Evolutionary conservation across 495 filamentous ascomycete genomes (phyloP).

Genomic region (Penicillium coprophilum): DNA sequence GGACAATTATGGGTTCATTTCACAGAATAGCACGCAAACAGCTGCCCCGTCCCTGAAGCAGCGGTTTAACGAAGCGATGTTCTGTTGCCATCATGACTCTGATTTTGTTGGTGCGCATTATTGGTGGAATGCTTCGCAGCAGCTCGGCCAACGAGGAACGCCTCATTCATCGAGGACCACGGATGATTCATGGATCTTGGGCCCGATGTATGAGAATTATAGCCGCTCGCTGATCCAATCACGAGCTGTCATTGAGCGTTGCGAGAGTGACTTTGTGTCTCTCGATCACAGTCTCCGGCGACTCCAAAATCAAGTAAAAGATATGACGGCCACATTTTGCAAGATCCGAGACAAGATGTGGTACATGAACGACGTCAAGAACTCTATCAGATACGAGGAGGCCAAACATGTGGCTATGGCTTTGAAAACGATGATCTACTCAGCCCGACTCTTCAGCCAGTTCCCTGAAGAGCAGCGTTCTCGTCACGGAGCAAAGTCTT

Average conservation of each 20-base stretch:
- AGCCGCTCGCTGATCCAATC: conserved; percentile 37
- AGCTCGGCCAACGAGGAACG: conserved; percentile 33
- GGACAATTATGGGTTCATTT: conserved; percentile 14
- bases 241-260: conserved; percentile 42
- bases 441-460: conserved; percentile 44
- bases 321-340: conserved; percentile 35
- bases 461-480: conserved; percentile 46
- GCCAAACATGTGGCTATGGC: conserved; percentile 83
- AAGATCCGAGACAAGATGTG: conserved; percentile 88
- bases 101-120: conserved; percentile 51
- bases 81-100: conserved; percentile 37
- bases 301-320: conserved; percentile 39
- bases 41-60: conserved; percentile 33
- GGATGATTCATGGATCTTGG: conserved; percentile 46
- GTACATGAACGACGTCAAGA: conserved; percentile 95
- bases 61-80: conserved; percentile 43
- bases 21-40: background rate
- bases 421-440: conserved; percentile 81
- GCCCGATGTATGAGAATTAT: conserved; percentile 40
- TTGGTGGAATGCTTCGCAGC: conserved; percentile 49
- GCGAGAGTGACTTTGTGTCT: conserved; percentile 41
- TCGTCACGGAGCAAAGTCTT: conserved; percentile 48
- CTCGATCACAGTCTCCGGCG: conserved; percentile 39
- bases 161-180: conserved; percentile 19
- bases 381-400: conserved; percentile 87